phyloP scores from a whole-genome alignment of 2,329 filamentous ascomycete species.

The Aspergillus udagawae region DNA sequence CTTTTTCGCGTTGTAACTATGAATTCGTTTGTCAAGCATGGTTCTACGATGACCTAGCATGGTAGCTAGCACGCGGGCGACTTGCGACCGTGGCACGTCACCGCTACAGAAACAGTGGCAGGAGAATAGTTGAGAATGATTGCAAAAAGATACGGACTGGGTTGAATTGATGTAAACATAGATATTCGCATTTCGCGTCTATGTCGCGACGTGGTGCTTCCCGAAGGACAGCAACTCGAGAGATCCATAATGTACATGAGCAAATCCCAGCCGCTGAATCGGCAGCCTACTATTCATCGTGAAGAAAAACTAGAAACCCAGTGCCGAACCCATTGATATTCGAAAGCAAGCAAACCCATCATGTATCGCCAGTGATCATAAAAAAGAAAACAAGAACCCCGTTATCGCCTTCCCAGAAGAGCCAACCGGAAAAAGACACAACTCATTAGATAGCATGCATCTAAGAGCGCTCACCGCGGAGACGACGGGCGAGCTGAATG shows the following conservation, averaged over 20 bases:
- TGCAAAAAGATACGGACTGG: constrained; percentile 3
- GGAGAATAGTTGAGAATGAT: neutral
- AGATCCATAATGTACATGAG: constrained; percentile 34
- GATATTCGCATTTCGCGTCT: constrained; percentile 31
- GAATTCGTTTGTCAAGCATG: neutral
- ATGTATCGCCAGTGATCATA: constrained; percentile 43
- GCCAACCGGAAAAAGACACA: constrained; percentile 29
- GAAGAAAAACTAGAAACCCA: constrained; percentile 34
- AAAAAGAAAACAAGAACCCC: constrained; percentile 35
- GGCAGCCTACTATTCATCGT: constrained; percentile 29
- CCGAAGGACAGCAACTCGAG: constrained; percentile 25
- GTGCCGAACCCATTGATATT: constrained; percentile 39
- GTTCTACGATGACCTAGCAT: neutral
- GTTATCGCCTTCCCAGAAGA: constrained; percentile 39
- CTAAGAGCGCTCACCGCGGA: constrained; percentile 89
- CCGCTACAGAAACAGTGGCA: neutral
- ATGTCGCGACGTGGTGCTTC: constrained; percentile 32
- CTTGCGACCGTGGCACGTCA: neutral
- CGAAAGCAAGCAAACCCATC: constrained; percentile 38
- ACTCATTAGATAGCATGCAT: constrained; percentile 24
- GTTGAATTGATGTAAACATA: constrained; percentile 20
- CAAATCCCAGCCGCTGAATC: constrained; percentile 21
- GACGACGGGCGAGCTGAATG: constrained; percentile 91
- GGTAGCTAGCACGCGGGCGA: neutral
- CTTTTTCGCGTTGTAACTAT: neutral